Evolutionary conservation across 805 yeast genomes (phyloP), one percentile per base, ranked within the genome.

Genomic region (Candida ovalis): DNA sequence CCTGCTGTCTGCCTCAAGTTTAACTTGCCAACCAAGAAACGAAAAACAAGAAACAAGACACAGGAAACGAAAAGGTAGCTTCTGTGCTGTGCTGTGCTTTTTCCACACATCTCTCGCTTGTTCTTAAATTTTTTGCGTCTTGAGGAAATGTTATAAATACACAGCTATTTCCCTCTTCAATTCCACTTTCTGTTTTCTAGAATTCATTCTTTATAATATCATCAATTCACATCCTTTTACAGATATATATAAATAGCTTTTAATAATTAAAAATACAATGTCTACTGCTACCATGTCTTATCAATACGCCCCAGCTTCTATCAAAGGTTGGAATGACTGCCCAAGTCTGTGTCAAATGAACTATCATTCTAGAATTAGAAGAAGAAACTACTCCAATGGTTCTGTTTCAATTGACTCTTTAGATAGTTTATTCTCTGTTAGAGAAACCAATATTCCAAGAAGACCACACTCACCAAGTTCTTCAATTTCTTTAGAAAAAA

Each of bases 291-390:
- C 35, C 35, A 30, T 24, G 30, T 58, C 68, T 21, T 60, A 52
- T 42, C 68, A 63, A 45, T 51, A 57, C 41, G 62, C 61, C 12
- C 50, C 60, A 22, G 48, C 60, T n/a, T 42, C 58, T 15, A 43
- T 30, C 15, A 12, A 6, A 30, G 35, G 35, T 12, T 30, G 86
- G 86, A 81, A 81, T 56, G 87, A 81, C 60, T 80, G 84, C 58
- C 83, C 83, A 0, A 64, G 72, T 1, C 52, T 63, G 8, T 56
- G 60, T 27, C 50, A 47, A 24, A 40, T 48, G 12, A 25, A 38
- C 30, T 38, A 52, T 8, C 19, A 43, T 30, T 22, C 48, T 9
- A 48, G 48, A 43, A 39, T 17, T 4, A 48, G 47, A 22, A 49
- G 52, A 30, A 51, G 58, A 46, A 21, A 46, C 40, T 7, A 17